Evolutionary conservation across 2,329 filamentous ascomycete genomes (phyloP), one percentile per base, ranked within the genome.

Genomic region (Botrytis medusae): DNA sequence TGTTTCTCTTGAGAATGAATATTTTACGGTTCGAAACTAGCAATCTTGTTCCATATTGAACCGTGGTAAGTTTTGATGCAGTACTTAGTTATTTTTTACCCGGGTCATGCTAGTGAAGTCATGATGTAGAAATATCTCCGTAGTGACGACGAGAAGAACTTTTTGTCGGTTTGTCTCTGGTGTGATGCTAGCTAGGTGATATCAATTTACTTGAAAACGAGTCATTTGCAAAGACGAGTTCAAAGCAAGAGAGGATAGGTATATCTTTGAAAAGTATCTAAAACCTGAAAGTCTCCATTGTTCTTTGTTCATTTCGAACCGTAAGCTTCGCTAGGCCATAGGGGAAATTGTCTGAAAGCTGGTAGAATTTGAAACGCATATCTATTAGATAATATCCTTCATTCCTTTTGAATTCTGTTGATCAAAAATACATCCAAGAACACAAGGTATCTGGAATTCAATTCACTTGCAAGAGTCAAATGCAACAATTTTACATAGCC

Each of bases 231-330:
- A 22, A 57, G n/a, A 29, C 8, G 6, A 4, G 6, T 57, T 1
- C 29, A 2, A 18, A 25, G 3, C 14, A 14, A 29, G 14, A 57
- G 14, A 29, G 12, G 1, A 29, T 54, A 6, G 6, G 2, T 16
- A 29, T 14, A 0, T n/a, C 1, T n/a, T 6, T 51, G 12, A n/a
- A 2, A 2, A n/a, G 6, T 5, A 2, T 16, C 0, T 7, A 16
- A 5, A 14, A n/a, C n/a, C 25, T 4, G 0, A 5, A 2, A 16
- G 6, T 18, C 16, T 29, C 5, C 3, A 29, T 18, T 1, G 4
- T 57, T 29, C 6, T 29, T 29, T 2, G 14, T 29, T 6, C 51
- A 29, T 8, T 8, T 3, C 14, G 7, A 14, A 16, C 51, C n/a
- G n/a, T 29, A 8, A 29, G n/a, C 3, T 57, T 57, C 3, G 14